Base-by-base conservation (phyloP, 2,329 filamentous ascomycete genomes). In the Corynespora cassiicola region DNA sequence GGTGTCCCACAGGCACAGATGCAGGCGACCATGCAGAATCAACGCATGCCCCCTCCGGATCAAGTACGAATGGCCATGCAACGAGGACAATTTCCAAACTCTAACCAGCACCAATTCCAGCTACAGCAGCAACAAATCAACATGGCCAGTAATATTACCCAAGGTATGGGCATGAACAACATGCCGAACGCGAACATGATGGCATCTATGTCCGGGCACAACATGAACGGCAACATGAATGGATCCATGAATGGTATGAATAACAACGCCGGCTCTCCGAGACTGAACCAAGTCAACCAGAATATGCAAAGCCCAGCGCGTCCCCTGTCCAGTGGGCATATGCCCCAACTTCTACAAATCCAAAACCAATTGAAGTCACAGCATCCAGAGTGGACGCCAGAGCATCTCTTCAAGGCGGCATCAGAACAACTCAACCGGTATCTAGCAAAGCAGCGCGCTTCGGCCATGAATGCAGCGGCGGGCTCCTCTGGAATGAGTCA, bases 1-100 rank as follows among this genome's bases (percentile, higher is more conserved):
- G 79, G 80, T 29, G 76, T 87, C 16, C 82, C 84, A 23, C 85
- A 88, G 61, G 84, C 86, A 16, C 86, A 86, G 50, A 78, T 89
- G 72, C 84, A 86, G 54, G 76, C 77, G 11, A 72, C 77, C 21
- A 74, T 78, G 65, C 75, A 73, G 46, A 71, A 69, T 31, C 76
- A 81, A 36, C 79, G 85, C 37, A 78, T 88, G 72, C 56, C 54
- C 27, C 68, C 68, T 45, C 65, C 63, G 10, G 64, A 70, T 29
- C 61, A 68, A 37, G 57, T 68, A 48, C 64, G 66, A 9, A 63
- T 69, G 53, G 59, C 61, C 11, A 69, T 71, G 63, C 66, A 69
- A 42, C 52, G 61, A 35, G 53, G 56, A 21, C 63, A 66, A 35
- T 63, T 61, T 32, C 50, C 54, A 7, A 59, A 56, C 21, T 42